These are phyloP conservation scores for Tulasnella sp. DNA, from an alignment of 768 basidiomycete species.

Conservation along the genomic window DNA sequence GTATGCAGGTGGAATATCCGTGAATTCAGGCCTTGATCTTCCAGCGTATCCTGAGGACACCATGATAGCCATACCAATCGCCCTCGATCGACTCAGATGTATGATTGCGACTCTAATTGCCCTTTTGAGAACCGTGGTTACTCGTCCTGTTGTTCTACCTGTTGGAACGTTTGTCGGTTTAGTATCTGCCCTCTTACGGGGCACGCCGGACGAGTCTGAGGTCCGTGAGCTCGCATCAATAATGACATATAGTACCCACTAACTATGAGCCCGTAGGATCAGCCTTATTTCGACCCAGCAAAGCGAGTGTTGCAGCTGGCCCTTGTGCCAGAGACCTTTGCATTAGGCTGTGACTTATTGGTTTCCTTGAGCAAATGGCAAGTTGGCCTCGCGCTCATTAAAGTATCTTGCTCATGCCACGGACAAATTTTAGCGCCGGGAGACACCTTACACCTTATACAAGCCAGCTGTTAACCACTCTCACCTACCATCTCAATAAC, in stretches of 20 bases:
- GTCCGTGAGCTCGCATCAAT: neutral
- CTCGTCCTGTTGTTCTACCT: constrained; percentile 59
- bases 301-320: constrained; percentile 46
- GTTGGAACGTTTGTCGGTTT: constrained; percentile 41
- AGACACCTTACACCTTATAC: constrained; percentile 47
- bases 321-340: constrained; percentile 42
- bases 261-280: neutral
- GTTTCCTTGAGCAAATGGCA: constrained; percentile 42
- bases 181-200: constrained; percentile 25
- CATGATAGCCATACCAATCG: constrained; percentile 40
- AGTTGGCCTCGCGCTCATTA: constrained; percentile 17
- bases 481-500: constrained; percentile 55
- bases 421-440: constrained; percentile 34
- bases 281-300: constrained; percentile 35
- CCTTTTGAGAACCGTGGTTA: constrained; percentile 32
- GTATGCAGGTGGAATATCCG: neutral
- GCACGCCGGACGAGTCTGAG: constrained; percentile 25
- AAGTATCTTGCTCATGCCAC: neutral
- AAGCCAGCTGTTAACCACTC: constrained; percentile 40
- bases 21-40: constrained; percentile 19
- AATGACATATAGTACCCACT: no score
- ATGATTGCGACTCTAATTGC: constrained; percentile 41
- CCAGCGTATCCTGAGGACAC: constrained; percentile 36
- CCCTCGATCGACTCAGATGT: constrained; percentile 51
- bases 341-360: constrained; percentile 43